Base-by-base conservation (phyloP, 192 early-diverging fungal genomes). In the Spizellomyces sp. region DNA sequence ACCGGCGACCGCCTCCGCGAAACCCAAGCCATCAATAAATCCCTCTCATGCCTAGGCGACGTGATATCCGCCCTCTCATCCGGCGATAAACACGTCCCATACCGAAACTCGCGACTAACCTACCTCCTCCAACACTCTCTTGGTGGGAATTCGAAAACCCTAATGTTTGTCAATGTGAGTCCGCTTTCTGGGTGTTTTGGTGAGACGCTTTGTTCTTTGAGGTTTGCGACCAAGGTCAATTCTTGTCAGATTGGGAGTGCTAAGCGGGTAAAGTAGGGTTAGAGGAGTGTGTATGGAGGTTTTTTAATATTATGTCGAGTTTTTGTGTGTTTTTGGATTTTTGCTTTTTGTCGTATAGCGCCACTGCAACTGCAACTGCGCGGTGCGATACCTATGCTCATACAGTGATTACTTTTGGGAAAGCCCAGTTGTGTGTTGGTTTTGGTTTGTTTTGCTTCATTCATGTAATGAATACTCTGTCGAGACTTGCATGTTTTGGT, bases 111-210 rank as follows among this genome's bases (percentile, higher is more conserved):
- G 7, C 95, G 96, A 81, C 83, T 95, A 63, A 80, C 57, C 12
- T 60, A 67, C 46, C 67, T 90, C 64, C 72, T 89, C 59, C 83
- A 73, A 43, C 19, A 27, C 6, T 59, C 55, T 52, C 84, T 58
- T 77, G 85, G 68, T 12, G 97, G 97, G 15, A 98, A 97, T 70
- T 91, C 90, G 75, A 99, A 99, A 79, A 97, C 95, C 9, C 84
- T 98, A 17, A 99, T 99, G 96, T 97, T 99, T 90, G 96, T 99
- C 14, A 97, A 96, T 63, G 86, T 99, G 44, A 91, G 88, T 19
- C 96, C 96, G n/a, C 76, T 92, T 56, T 71, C 84, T n/a, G 77
- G 80, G 50, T 92, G 89, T 77, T 84, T 95, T 47, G 80, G 84
- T 44, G 96, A 99, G 76, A 95, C 92, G 12, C 79, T 96, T 46